A percentile compares a stretch with the other conserved stretches of the same genome.
Conservation (phyloP, 768 basidiomycete species). For the Termitomyces sp. region DNA sequence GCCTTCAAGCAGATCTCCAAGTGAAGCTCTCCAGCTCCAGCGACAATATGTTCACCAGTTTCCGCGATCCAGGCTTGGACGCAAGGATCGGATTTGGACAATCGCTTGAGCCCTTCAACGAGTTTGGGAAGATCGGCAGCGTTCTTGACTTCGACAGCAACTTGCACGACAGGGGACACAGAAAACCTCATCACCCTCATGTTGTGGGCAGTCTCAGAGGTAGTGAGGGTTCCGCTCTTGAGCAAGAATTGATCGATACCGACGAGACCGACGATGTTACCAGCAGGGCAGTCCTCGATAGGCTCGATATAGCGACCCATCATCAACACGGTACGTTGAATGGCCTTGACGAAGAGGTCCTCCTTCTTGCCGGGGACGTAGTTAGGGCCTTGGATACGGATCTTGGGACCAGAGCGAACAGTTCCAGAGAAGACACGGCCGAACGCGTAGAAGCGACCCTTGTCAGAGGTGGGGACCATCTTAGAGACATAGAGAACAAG, state of each 20-base stretch:
- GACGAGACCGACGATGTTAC: conserved; percentile 98
- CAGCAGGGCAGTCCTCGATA: conserved; percentile 98
- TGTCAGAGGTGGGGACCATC: conserved; percentile 99
- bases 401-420: conserved; percentile 93
- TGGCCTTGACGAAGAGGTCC: conserved; percentile 94
- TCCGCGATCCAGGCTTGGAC: conserved; percentile 93
- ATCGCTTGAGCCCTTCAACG: conserved; percentile 99
- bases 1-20: conserved; percentile 99
- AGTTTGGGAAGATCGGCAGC: conserved; percentile 98
- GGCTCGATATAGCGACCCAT: conserved; percentile 99
- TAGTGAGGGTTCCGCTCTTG: conserved; percentile 97
- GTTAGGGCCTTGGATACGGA: conserved; percentile 99
- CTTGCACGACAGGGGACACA: conserved; percentile 98
- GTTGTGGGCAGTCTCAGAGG: conserved; percentile 98
- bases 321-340: conserved; percentile 99
- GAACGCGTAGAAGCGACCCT: conserved; percentile 99
- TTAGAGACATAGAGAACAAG: conserved; percentile 98
- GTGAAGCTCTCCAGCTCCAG: conserved; percentile 98
- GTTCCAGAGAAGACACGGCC: conserved; percentile 99
- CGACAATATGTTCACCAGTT: conserved; percentile 97
- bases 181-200: conserved; percentile 99
- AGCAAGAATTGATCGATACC: conserved; percentile 99
- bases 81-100: conserved; percentile 99
- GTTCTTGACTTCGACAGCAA: conserved; percentile 99
- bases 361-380: conserved; percentile 98